Evolutionary conservation across 2,329 filamentous ascomycete genomes (phyloP), one percentile per base, ranked within the genome.

Genomic region (Phialophora tarda): DNA sequence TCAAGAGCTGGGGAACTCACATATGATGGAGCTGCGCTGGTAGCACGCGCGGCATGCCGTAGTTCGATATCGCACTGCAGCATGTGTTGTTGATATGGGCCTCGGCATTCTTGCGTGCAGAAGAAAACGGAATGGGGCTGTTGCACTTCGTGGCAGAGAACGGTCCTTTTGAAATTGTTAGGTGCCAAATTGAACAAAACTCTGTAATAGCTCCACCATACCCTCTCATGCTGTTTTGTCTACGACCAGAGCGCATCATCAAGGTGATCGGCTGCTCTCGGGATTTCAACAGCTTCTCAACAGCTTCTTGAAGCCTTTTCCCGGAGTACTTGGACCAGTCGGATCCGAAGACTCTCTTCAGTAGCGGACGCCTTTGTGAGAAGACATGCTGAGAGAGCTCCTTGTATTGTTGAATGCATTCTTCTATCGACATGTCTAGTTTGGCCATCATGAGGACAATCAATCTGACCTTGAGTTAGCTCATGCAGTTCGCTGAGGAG

Each of bases 361-460:
- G 24, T 11, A 68, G 14, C 21, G 64, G 58, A 38, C 67, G 67
- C 28, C 66, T 38, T 47, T 68, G 67, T 6, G 57, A 59, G 50
- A 72, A 72, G 24, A 72, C 68, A 3, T 60, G 38, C 47, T 53
- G 32, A 2, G 77, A 78, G 1, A 83, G 75, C 3, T 70, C 59
- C 14, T 78, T 71, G 64, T 84, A 84, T 1, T 75, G 77, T 2
- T 74, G 64, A 17, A 83, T 78, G 32, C 80, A 82, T 21, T 83
- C 78, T 26, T 75, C 67, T 8, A 82, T 76, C 28, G 75, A 77
- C 79, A 84, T 82, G 32, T 78, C 71, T 0, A 84, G 73, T 2
- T 80, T 77, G 1, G 81, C 81, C 4, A 84, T 76, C 77, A 84
- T 80, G 38, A 84, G 78, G 2, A 82, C 81, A 10, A 84, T 80